Percentiles rank a stretch among this genome's conserved stretches.
Conservation (phyloP, 345 rosid species). For the Sapria himalayana region DNA sequence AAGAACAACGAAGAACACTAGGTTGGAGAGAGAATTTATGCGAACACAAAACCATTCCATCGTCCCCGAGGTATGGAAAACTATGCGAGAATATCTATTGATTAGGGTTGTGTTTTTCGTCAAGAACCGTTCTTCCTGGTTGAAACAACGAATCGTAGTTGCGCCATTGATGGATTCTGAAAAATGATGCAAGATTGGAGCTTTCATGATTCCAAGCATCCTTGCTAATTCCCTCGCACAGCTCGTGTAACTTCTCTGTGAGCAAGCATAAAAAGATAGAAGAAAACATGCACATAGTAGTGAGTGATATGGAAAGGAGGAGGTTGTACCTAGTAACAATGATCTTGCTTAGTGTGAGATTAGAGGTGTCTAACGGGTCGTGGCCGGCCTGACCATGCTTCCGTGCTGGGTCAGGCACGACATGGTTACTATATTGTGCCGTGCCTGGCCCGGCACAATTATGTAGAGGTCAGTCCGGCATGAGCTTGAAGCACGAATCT, state of each 20-base stretch:
- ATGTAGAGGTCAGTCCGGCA: no score
- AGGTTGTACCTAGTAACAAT: no score
- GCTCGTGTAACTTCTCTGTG: slow-evolving; percentile 26
- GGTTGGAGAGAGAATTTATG: slow-evolving; percentile 59
- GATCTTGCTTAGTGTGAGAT: no score
- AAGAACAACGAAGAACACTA: slow-evolving; percentile 57
- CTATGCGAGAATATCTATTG: slow-evolving; percentile 40
- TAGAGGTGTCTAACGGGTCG: no score
- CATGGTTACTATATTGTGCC: no score
- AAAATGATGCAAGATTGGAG: slow-evolving; percentile 70
- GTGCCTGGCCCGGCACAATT: no score
- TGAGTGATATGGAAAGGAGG: no score
- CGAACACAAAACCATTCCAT: slow-evolving; percentile 84
- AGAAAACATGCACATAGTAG: background rate
- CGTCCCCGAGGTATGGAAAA: slow-evolving; percentile 48
- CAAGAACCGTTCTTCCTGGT: slow-evolving; percentile 43
- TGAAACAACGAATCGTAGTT: slow-evolving; percentile 52
- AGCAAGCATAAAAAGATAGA: background rate
- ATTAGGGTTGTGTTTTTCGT: slow-evolving; percentile 20
- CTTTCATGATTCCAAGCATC: slow-evolving; percentile 57
- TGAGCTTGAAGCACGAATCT: no score
- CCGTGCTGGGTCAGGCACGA: no score
- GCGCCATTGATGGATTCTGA: slow-evolving; percentile 65
- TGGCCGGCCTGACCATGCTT: no score
- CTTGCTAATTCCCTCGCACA: slow-evolving; percentile 81